Evolutionary conservation across 257 asterid species (phyloP).

Genomic region (Solanum chiquidenum): DNA sequence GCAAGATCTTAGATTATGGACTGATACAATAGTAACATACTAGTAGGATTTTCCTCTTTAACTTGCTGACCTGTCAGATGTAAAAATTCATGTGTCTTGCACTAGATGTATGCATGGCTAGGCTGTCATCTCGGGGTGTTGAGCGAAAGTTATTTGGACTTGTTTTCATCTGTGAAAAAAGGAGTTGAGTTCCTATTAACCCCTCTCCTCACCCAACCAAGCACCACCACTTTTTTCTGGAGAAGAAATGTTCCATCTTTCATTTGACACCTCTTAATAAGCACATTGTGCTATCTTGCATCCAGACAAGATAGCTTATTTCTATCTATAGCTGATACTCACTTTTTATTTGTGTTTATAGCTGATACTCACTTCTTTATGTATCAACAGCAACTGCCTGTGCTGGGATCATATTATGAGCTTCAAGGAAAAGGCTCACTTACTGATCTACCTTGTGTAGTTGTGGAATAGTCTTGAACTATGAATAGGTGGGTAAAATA

Average conservation of each 20-base stretch:
- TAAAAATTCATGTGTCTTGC: neutral
- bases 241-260: neutral
- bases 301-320: neutral
- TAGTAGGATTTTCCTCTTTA: neutral
- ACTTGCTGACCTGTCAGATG: neutral
- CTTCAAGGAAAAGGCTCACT: slow-evolving; percentile 41
- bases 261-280: neutral
- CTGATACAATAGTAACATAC: neutral
- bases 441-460: slow-evolving; percentile 37
- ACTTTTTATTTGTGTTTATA: neutral
- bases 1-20: neutral
- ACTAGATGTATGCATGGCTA: neutral
- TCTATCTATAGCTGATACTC: slow-evolving; percentile 29
- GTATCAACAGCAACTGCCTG: slow-evolving; percentile 36
- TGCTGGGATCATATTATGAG: slow-evolving; percentile 45
- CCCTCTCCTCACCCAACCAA: neutral
- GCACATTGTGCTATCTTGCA: neutral
- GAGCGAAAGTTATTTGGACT: neutral
- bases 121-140: neutral
- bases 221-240: neutral
- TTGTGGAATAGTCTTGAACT: slow-evolving; percentile 38
- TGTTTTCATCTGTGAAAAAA: neutral
- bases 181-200: neutral
- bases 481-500: slow-evolving; percentile 37
- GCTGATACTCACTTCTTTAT: slow-evolving; percentile 37